A percentile compares a stretch with the other conserved stretches of the same genome.
Conservation (phyloP, 805 yeast genomes). For the Barnettozyma siamensis region DNA sequence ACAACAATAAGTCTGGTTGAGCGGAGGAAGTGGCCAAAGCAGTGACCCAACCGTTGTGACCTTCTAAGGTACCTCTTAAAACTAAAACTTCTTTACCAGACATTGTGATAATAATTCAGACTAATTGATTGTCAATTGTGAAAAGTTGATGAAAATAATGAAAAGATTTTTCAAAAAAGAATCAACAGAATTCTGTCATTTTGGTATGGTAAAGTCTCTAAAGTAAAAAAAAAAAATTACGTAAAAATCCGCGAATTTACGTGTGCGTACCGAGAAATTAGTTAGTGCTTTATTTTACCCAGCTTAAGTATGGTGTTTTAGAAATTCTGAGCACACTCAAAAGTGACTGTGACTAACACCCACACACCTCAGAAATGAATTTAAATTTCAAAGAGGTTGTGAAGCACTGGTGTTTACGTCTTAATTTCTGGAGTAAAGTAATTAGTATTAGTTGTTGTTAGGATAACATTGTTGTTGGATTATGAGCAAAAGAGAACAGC, state of each 20-base stretch:
- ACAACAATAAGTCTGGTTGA: slow-evolving; percentile 95
- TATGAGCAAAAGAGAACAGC: slow-evolving; percentile 20
- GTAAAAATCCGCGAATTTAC: slow-evolving; percentile 1
- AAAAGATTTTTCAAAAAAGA: not conserved
- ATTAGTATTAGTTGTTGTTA: too few species aligned
- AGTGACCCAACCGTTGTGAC: slow-evolving; percentile 96
- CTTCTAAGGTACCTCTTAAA: slow-evolving; percentile 99
- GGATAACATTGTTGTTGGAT: too few species aligned
- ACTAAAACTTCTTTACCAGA: slow-evolving; percentile 94
- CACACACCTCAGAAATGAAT: not conserved
- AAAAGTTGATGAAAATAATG: not conserved
- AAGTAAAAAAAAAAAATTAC: not conserved
- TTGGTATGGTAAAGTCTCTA: not conserved
- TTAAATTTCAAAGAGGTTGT: too few species aligned
- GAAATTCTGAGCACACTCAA: slow-evolving; percentile 15
- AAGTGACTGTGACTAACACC: slow-evolving; percentile 16
- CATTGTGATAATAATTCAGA: slow-evolving; percentile 35
- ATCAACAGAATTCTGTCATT: slow-evolving; percentile 2
- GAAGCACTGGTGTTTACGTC: not conserved
- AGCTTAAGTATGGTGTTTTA: slow-evolving; percentile 15
- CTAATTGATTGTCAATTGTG: not conserved
- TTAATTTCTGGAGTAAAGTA: not conserved
- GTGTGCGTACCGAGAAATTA: slow-evolving; percentile 9
- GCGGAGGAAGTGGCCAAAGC: slow-evolving; percentile 96
- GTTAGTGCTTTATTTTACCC: slow-evolving; percentile 24